Evolutionary conservation across 352 stramenopile genomes (phyloP).

Genomic region (Thraustochytrium striatum): DNA sequence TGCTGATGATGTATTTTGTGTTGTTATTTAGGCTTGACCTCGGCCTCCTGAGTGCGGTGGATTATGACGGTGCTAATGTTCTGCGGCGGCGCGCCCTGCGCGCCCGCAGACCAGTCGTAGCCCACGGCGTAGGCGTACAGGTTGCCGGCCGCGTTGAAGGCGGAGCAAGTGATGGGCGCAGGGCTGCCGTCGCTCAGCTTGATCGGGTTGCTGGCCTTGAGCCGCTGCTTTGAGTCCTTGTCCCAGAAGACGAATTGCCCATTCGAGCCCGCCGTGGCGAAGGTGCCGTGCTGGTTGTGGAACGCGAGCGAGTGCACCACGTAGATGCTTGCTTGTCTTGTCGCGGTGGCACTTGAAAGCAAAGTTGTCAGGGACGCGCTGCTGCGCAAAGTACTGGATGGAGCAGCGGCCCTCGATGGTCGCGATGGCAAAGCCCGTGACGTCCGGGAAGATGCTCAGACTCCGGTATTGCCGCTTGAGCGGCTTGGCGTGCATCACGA

Average conservation of each 20-base stretch:
- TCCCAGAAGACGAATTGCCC: slow-evolving; percentile 96
- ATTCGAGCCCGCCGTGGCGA: slow-evolving; percentile 88
- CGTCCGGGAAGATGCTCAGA: slow-evolving; percentile 79
- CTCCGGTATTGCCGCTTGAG: slow-evolving; percentile 80
- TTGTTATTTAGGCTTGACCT: slow-evolving; percentile 28
- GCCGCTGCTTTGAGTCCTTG: slow-evolving; percentile 92
- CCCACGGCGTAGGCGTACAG: slow-evolving; percentile 91
- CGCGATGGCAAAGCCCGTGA: slow-evolving; percentile 75
- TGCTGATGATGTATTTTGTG: no score
- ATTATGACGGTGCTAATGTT: slow-evolving; percentile 33
- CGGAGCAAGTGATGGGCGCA: slow-evolving; percentile 78
- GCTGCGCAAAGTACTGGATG: slow-evolving; percentile 64
- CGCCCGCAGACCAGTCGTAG: slow-evolving; percentile 95
- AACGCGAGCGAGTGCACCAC: slow-evolving; percentile 82
- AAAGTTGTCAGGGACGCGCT: slow-evolving; percentile 67
- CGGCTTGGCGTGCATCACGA: slow-evolving; percentile 31
- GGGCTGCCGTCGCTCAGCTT: slow-evolving; percentile 59
- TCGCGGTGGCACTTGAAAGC: slow-evolving; percentile 86
- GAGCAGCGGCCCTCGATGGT: slow-evolving; percentile 82
- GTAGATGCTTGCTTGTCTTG: slow-evolving; percentile 66
- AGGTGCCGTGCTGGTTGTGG: slow-evolving; percentile 85
- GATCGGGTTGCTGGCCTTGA: slow-evolving; percentile 80
- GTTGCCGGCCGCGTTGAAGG: slow-evolving; percentile 86
- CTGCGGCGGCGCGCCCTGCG: slow-evolving; percentile 74
- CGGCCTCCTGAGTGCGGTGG: slow-evolving; percentile 3